phyloP scores from a whole-genome alignment of 2,329 filamentous ascomycete genomes.

The Talaromyces sp. region DNA sequence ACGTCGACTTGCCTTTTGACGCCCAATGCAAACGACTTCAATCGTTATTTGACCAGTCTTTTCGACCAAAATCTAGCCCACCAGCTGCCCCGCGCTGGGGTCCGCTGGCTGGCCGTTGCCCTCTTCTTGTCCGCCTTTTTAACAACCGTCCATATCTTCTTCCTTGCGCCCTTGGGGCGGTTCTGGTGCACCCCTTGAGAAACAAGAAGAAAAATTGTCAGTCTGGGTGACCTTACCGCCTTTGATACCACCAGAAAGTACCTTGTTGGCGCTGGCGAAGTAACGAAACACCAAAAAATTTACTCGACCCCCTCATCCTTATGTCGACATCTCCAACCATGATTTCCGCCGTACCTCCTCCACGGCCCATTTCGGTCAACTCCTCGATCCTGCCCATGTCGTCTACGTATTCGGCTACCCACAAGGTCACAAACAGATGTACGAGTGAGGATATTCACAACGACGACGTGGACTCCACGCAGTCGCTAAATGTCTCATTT shows the following conservation, averaged over 20 bases:
- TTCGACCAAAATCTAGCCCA: slow-evolving; percentile 10
- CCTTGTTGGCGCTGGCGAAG: neutral
- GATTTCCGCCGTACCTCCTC: slow-evolving; percentile 26
- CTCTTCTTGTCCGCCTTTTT: neutral
- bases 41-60: neutral
- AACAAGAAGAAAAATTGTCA: neutral
- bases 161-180: neutral
- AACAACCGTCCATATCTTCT: neutral
- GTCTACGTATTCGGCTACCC: slow-evolving; percentile 15
- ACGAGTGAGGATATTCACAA: slow-evolving; percentile 23
- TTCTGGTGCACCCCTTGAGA: neutral
- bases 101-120: slow-evolving; percentile 19
- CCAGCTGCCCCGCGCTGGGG: slow-evolving; percentile 20
- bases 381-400: slow-evolving; percentile 22
- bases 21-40: neutral
- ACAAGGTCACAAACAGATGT: slow-evolving; percentile 20
- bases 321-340: slow-evolving; percentile 13
- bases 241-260: neutral
- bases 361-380: slow-evolving; percentile 29
- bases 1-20: neutral
- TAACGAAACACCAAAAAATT: neutral
- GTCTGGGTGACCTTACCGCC: neutral
- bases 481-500: slow-evolving; percentile 16
- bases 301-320: neutral
- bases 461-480: slow-evolving; percentile 13